Conservation (phyloP, 768 basidiomycete genomes). For the Amanita pallidorosea region DNA sequence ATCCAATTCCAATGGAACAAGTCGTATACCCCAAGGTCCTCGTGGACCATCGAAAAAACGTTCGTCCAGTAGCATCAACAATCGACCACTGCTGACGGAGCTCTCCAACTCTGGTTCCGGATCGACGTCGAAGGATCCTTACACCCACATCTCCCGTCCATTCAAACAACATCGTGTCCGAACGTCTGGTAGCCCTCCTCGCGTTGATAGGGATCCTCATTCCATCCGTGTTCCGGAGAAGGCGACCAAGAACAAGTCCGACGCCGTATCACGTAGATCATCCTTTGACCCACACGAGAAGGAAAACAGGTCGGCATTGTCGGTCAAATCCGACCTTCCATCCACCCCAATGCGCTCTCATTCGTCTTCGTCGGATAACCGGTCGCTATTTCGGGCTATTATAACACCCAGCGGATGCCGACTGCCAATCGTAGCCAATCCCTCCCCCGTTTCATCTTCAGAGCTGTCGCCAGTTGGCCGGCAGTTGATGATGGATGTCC, state of each 20-base stretch:
- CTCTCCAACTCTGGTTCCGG: constrained; percentile 12
- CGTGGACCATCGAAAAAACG: constrained; percentile 23
- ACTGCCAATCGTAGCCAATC: constrained; percentile 27
- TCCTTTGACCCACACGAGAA: constrained; percentile 17
- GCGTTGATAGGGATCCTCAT: constrained; percentile 7
- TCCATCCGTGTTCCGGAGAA: constrained; percentile 11
- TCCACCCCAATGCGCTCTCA: constrained; percentile 36
- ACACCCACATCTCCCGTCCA: constrained; percentile 19
- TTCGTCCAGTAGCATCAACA: constrained; percentile 15
- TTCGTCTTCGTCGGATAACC: constrained; percentile 17
- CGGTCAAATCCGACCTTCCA: constrained; percentile 27
- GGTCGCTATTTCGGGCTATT: constrained; percentile 24
- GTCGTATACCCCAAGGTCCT: constrained; percentile 33
- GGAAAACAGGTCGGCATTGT: constrained; percentile 27
- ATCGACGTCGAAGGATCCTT: constrained; percentile 8
- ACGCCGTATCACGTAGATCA: constrained; percentile 4
- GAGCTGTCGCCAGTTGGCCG: constrained; percentile 62
- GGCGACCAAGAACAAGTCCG: constrained; percentile 8
- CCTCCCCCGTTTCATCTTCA: constrained; percentile 62
- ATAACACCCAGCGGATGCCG: constrained; percentile 35
- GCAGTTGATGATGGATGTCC: constrained; percentile 56
- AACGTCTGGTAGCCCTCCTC: constrained; percentile 12
- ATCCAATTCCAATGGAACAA: constrained; percentile 21
- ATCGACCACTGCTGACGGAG: constrained; percentile 18
- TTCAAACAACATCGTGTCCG: constrained; percentile 14